phyloP scores from a whole-genome alignment of 2,329 filamentous ascomycete genomes.

The Fusarium burgessii region DNA sequence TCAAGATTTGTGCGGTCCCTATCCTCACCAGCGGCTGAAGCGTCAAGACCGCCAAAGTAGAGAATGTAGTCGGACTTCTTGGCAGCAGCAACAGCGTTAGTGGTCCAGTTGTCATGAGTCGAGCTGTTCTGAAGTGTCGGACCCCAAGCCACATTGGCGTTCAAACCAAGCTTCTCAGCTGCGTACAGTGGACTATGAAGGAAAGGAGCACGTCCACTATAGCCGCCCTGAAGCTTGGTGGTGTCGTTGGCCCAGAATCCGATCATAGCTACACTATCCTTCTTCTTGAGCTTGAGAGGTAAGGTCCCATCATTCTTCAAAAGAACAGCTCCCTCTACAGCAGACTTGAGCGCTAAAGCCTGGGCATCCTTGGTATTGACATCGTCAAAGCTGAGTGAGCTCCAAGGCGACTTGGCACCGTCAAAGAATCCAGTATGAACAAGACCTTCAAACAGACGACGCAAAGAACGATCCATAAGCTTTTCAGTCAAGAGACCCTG shows the following conservation, averaged over 20 bases:
- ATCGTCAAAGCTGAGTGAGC: neutral
- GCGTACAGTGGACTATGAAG: neutral
- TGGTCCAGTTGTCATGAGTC: neutral
- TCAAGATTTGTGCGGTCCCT: neutral
- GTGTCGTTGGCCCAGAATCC: conserved; percentile 16
- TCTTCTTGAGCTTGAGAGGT: neutral
- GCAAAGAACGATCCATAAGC: conserved; percentile 2
- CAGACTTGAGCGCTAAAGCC: neutral
- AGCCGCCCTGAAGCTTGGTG: neutral
- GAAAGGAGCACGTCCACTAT: neutral
- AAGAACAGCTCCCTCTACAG: conserved; percentile 1
- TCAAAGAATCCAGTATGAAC: conserved; percentile 18
- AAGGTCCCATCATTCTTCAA: neutral
- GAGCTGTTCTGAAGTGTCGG: conserved; percentile 6
- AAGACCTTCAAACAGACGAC: conserved; percentile 1
- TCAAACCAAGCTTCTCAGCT: neutral
- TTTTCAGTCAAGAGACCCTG: conserved; percentile 13
- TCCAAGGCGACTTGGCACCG: conserved; percentile 2
- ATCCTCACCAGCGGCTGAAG: conserved; percentile 6
- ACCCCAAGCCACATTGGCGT: neutral
- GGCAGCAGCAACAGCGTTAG: neutral
- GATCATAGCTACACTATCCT: neutral
- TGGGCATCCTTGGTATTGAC: conserved; percentile 4
- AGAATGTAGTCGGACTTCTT: conserved; percentile 14
- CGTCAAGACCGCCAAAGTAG: conserved; percentile 7